Evolutionary conservation across 345 rosid genomes (phyloP), one percentile per base, ranked within the genome.

Genomic region (Sonneratia caseolaris): DNA sequence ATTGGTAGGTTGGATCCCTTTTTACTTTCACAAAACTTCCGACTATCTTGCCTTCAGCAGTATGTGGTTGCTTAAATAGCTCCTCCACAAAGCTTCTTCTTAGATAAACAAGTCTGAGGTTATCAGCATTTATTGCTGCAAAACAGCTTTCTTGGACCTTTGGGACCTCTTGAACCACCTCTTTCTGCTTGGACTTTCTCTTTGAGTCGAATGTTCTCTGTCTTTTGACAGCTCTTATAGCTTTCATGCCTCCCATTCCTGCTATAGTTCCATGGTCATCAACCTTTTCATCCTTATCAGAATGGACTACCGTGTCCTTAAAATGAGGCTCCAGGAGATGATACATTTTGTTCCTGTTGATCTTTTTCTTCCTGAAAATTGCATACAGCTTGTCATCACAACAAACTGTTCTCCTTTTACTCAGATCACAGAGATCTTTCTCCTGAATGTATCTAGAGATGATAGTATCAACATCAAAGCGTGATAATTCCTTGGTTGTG

Each of bases 11-110:
- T 1, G 85, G 86, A 72, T 83, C 80, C 18, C 80, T 66, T 75
- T 77, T 82, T 51, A 83, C 78, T 74, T 86, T 85, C 53, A 88
- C 87, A 49, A 88, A 85, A 76, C 86, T 82, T 76, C 93, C 87
- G 0, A 76, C 70, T n/a, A 86, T 70, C 76, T 84, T 88, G 14
- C 48, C 76, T 32, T 77, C 79, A 73, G 85, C 86, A 22, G 72
- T 79, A 37, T 82, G 85, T 4, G 75, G 73, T 40, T 86, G 76
- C 80, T 79, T 82, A 9, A 68, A 70, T 64, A 88, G 75, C 77
- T 85, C 84, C 74, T 81, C 77, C 37, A 84, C 80, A 51, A 83
- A 72, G 77, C 86, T 83, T 78, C 74, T 82, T 70, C 72, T 81
- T 70, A 88, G 76, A 79, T 84, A 88, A 36, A 88, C 71, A 72